Evolutionary conservation across 768 basidiomycete genomes (phyloP).

Genomic region (Chiua virens): DNA sequence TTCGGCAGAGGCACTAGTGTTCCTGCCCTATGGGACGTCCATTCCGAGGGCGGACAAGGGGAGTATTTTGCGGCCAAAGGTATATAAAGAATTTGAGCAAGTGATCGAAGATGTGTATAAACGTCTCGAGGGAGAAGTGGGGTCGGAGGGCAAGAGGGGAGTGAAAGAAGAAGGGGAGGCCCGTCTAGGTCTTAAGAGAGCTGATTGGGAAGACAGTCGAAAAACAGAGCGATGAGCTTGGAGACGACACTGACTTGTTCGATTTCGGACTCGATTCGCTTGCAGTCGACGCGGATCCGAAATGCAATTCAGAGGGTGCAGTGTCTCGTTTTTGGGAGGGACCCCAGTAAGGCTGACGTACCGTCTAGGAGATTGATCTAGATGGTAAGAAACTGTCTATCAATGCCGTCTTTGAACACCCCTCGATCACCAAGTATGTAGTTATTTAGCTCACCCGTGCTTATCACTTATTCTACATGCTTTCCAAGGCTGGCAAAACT

Average conservation of each 20-base stretch:
- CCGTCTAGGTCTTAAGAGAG: constrained; percentile 5
- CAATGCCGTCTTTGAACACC: constrained; percentile 51
- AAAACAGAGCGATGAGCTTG: constrained; percentile 11
- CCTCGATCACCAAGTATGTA: constrained; percentile 38
- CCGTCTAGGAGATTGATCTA: constrained; percentile 17
- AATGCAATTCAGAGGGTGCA: constrained; percentile 46
- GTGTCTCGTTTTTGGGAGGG: constrained; percentile 23
- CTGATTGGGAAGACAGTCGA: constrained; percentile 24
- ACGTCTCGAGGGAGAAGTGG: constrained; percentile 43
- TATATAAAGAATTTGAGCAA: constrained; percentile 50
- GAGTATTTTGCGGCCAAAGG: constrained; percentile 47
- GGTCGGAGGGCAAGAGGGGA: constrained; percentile 18
- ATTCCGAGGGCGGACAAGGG: constrained; percentile 55
- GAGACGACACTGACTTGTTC: constrained; percentile 41
- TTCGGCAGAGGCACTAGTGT: constrained; percentile 48
- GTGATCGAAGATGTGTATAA: constrained; percentile 42
- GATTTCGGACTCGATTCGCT: constrained; percentile 53
- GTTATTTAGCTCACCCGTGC: neutral
- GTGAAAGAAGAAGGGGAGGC: constrained; percentile 13
- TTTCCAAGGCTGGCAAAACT: constrained; percentile 39
- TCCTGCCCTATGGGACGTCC: constrained; percentile 47
- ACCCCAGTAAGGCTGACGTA: constrained; percentile 29
- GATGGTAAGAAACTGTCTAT: constrained; percentile 20
- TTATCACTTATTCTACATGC: neutral
- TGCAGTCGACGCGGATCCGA: constrained; percentile 51